Conservation (phyloP, 2,329 filamentous ascomycete genomes). For the Colletotrichum lini region DNA sequence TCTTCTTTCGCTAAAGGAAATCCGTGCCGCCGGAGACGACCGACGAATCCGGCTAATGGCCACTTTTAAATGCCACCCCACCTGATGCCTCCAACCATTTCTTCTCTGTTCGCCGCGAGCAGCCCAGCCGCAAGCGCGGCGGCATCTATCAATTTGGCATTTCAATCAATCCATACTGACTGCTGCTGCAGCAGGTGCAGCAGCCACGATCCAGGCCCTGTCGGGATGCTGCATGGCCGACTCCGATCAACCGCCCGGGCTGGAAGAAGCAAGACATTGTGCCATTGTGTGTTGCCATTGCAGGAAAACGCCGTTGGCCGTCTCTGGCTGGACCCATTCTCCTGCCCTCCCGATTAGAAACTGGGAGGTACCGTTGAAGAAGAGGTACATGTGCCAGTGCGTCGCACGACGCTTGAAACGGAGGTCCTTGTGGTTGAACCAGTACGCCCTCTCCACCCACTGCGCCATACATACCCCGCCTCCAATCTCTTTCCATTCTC, state of each 20-base stretch:
- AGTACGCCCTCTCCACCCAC: not conserved
- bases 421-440: constrained; percentile 7
- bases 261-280: not conserved
- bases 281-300: not conserved
- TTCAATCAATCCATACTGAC: too few species aligned
- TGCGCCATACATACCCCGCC: constrained; percentile 32
- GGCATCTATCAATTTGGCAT: too few species aligned
- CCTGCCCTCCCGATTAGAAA: not conserved
- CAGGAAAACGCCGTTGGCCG: not conserved
- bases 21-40: not conserved
- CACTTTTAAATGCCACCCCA: not conserved
- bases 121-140: not conserved
- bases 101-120: too few species aligned
- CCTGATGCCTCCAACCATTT: not conserved
- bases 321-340: constrained; percentile 31
- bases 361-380: constrained; percentile 21
- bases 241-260: not conserved
- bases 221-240: not conserved
- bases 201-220: constrained; percentile 29
- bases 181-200: not conserved
- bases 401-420: not conserved
- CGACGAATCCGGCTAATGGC: constrained; percentile 13
- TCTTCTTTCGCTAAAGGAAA: not conserved
- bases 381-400: constrained; percentile 7
- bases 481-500: constrained; percentile 40